Evolutionary conservation across 306 rosid species (phyloP).

Genomic region (Castanea mollissima): DNA sequence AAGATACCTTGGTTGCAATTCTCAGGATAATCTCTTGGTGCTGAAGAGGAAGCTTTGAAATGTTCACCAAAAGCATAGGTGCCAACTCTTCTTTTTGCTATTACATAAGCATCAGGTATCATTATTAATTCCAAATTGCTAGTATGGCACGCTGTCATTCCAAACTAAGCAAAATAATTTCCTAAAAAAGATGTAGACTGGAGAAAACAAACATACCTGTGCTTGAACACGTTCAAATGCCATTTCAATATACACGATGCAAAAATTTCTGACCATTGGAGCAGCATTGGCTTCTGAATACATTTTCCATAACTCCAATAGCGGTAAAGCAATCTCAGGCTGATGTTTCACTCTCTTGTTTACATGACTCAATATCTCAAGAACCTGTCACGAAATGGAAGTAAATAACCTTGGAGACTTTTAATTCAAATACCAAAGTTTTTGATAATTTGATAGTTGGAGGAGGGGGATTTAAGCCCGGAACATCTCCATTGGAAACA

Average conservation of each 20-base stretch:
- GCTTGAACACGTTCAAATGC: conserved; percentile 75
- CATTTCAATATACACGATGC: conserved; percentile 95
- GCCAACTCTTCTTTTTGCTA: conserved; percentile 84
- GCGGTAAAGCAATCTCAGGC: conserved; percentile 78
- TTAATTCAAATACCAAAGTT: neutral
- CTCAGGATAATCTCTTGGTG: conserved; percentile 92
- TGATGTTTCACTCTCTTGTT: conserved; percentile 96
- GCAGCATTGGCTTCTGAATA: conserved; percentile 59
- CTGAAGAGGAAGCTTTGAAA: conserved; percentile 82
- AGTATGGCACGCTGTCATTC: conserved; percentile 5
- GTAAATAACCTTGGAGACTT: neutral
- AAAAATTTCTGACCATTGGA: conserved; percentile 87
- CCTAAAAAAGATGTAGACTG: neutral
- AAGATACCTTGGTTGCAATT: conserved; percentile 62
- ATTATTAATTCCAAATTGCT: conserved; percentile 19
- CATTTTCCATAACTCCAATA: conserved; percentile 72
- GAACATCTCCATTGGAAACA: no score
- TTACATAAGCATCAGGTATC: conserved; percentile 19
- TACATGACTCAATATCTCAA: conserved; percentile 96
- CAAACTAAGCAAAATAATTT: conserved; percentile 2
- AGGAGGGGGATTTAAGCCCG: no score
- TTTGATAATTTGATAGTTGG: neutral
- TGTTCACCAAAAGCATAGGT: conserved; percentile 64
- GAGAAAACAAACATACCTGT: conserved; percentile 44
- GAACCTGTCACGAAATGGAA: conserved; percentile 58